Conservation (phyloP, 2,329 filamentous ascomycete genomes). For the Colletotrichum liriopes region DNA sequence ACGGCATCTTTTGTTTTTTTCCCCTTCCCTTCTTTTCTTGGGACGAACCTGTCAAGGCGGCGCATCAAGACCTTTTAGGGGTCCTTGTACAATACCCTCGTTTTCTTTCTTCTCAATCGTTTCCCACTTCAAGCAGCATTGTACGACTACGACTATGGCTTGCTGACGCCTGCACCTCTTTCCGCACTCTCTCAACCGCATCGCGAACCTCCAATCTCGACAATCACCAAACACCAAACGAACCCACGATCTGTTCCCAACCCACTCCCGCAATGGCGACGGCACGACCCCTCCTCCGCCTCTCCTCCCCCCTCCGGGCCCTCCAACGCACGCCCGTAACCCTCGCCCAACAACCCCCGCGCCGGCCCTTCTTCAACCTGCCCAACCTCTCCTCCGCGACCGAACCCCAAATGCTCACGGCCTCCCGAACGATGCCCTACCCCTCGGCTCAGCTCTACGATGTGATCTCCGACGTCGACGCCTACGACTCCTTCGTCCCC, state of each 20-base stretch:
- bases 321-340: background rate
- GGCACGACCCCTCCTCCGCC: slow-evolving; percentile 24
- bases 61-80: background rate
- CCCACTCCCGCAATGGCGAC: slow-evolving; percentile 19
- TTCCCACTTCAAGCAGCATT: slow-evolving; percentile 3
- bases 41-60: slow-evolving; percentile 8
- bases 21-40: background rate
- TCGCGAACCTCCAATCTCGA: background rate
- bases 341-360: background rate
- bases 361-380: slow-evolving; percentile 43
- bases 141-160: slow-evolving; percentile 1
- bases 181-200: slow-evolving; percentile 9
- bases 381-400: slow-evolving; percentile 48
- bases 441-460: slow-evolving; percentile 79
- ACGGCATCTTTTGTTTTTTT: slow-evolving; percentile 1
- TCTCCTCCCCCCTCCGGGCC: slow-evolving; percentile 10
- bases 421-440: slow-evolving; percentile 84
- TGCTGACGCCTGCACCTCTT: slow-evolving; percentile 5
- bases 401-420: slow-evolving; percentile 75
- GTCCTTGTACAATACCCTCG: background rate
- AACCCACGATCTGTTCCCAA: background rate
- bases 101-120: background rate
- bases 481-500: slow-evolving; percentile 90
- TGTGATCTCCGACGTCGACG: slow-evolving; percentile 89
- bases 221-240: background rate